Evolutionary conservation across 129 eudicot species (phyloP).

Genomic region (Silybum marianum): DNA sequence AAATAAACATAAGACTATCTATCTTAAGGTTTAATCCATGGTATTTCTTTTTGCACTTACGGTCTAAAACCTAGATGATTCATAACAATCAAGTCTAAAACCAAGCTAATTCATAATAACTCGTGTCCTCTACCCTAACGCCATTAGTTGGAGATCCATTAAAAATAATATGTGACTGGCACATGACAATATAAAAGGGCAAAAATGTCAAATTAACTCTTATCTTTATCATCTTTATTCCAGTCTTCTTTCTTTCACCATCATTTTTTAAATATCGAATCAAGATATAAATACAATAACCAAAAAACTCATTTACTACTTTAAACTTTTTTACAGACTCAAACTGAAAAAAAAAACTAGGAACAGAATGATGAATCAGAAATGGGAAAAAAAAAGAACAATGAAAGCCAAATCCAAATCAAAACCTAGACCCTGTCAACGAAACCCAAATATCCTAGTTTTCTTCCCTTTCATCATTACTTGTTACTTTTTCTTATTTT

Average conservation of each 20-base stretch:
- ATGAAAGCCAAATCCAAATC: background rate
- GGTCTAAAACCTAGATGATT: conserved; percentile 4
- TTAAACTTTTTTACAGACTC: background rate
- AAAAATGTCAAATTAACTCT: background rate
- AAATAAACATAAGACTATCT: background rate
- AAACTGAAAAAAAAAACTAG: background rate
- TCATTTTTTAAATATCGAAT: background rate
- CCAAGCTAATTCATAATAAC: too few species aligned
- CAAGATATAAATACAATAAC: background rate
- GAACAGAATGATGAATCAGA: background rate
- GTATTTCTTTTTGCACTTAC: conserved; percentile 4
- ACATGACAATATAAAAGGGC: background rate
- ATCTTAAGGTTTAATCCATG: conserved; percentile 14
- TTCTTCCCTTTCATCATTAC: background rate
- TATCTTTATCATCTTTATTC: background rate
- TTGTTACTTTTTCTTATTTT: background rate
- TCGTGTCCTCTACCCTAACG: background rate
- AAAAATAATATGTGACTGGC: background rate
- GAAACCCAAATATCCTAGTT: background rate
- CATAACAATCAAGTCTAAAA: background rate
- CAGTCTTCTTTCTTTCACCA: background rate
- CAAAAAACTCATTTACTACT: background rate
- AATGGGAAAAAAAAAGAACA: background rate
- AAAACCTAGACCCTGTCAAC: background rate
- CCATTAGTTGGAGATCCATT: too few species aligned